Percentiles rank a stretch among this genome's conserved stretches.
These are phyloP conservation scores for Mortierella sp. DNA, from an alignment of 371 early-diverging fungal genomes.

Conservation along the genomic window DNA sequence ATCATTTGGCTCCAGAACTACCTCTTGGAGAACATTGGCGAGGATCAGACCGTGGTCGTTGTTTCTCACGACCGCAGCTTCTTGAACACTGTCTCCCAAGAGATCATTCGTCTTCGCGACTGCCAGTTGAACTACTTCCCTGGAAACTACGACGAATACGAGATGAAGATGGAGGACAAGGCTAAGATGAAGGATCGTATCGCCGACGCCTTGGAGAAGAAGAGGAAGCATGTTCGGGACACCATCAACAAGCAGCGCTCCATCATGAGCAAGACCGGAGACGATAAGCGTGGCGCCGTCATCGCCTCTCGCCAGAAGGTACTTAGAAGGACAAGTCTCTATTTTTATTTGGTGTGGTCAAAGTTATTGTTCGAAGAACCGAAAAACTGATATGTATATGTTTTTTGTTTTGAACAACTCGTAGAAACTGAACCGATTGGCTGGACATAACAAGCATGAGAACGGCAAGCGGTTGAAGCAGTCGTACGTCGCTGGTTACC, in stretches of 20 bases:
- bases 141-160: constrained; percentile 85
- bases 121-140: constrained; percentile 73
- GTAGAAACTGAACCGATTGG: constrained; percentile 68
- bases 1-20: constrained; percentile 86
- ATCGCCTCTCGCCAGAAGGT: constrained; percentile 83
- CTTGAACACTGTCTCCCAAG: constrained; percentile 75
- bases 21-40: constrained; percentile 64
- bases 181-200: constrained; percentile 68
- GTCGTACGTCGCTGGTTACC: constrained; percentile 74
- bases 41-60: constrained; percentile 73
- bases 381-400: neutral
- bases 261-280: constrained; percentile 78
- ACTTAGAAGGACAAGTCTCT: neutral
- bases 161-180: constrained; percentile 73
- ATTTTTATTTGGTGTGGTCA: too few relatives aligned
- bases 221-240: constrained; percentile 69
- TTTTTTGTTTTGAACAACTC: neutral
- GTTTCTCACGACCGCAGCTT: constrained; percentile 90
- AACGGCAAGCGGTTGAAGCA: constrained; percentile 78
- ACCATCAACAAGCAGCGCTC: constrained; percentile 76
- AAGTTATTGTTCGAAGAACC: too few relatives aligned
- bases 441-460: constrained; percentile 75
- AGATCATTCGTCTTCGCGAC: constrained; percentile 80
- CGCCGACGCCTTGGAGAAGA: constrained; percentile 68
- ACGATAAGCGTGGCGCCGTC: constrained; percentile 82